A percentile compares a stretch with the other conserved stretches of the same genome.
phyloP scores from a whole-genome alignment of 1,284 basidiomycete species.

The Ganoderma sinense region DNA sequence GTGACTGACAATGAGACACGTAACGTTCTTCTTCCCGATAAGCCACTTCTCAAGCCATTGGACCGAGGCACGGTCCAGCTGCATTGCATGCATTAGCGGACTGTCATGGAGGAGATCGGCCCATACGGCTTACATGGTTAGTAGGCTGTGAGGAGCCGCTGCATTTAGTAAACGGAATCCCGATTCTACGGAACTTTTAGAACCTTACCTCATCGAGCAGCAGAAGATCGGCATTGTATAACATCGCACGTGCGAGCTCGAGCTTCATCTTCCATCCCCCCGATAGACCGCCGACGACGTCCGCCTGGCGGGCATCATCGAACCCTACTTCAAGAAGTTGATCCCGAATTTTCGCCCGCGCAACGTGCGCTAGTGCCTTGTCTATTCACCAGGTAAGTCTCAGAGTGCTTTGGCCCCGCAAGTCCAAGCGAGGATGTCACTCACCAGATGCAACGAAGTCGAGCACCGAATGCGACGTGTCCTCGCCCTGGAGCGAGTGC shows the following conservation, averaged over 20 bases:
- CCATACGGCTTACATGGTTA: constrained; percentile 78
- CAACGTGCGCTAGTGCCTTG: constrained; percentile 63
- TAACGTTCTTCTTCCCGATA: constrained; percentile 81
- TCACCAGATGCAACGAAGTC: constrained; percentile 89
- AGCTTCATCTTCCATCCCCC: constrained; percentile 99
- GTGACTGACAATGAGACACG: constrained; percentile 96
- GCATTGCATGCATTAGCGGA: constrained; percentile 29
- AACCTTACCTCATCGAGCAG: constrained; percentile 81
- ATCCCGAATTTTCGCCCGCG: constrained; percentile 75
- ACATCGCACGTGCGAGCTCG: constrained; percentile 92
- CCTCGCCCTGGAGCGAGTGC: constrained; percentile 94
- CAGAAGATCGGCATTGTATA: constrained; percentile 94
- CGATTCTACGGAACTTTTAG: constrained; percentile 7
- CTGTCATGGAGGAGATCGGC: constrained; percentile 11
- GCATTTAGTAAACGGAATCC: constrained; percentile 19
- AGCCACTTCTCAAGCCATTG: constrained; percentile 95
- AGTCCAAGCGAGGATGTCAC: constrained; percentile 29
- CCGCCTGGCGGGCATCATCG: constrained; percentile 85
- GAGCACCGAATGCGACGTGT: constrained; percentile 80
- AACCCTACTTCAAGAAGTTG: constrained; percentile 92
- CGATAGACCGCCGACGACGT: constrained; percentile 90
- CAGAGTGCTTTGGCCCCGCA: background rate
- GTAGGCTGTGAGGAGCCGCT: constrained; percentile 70
- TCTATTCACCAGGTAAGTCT: constrained; percentile 47
- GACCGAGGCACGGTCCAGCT: constrained; percentile 92